Percentiles rank a stretch among this genome's conserved stretches.
Conservation (phyloP, 1,284 basidiomycete species). For the Ceratobasidium sp. region DNA sequence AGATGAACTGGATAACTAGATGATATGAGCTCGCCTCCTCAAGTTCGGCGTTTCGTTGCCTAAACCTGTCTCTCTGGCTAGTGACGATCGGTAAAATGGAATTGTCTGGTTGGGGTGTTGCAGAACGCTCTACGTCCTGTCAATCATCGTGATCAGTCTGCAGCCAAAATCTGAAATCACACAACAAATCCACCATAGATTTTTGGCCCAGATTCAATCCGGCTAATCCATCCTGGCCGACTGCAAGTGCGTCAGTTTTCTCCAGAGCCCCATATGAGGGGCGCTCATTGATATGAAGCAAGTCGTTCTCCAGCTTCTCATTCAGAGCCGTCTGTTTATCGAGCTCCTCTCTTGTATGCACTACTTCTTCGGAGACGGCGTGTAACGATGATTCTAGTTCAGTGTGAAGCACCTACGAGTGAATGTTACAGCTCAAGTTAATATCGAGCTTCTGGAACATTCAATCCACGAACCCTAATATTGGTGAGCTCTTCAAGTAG, state of each 20-base stretch:
- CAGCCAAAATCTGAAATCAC: not conserved
- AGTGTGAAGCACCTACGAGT: constrained; percentile 76
- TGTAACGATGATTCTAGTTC: constrained; percentile 79
- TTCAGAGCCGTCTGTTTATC: constrained; percentile 82
- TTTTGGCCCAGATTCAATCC: constrained; percentile 77
- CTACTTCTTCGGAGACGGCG: constrained; percentile 68
- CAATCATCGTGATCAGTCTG: constrained; percentile 1
- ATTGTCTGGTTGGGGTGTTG: constrained; percentile 65
- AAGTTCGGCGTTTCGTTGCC: constrained; percentile 93
- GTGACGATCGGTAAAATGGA: constrained; percentile 97
- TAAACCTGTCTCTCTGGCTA: constrained; percentile 93
- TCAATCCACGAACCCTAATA: constrained; percentile 71
- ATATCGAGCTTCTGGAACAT: too few species aligned
- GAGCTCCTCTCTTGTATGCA: constrained; percentile 70
- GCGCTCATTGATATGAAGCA: constrained; percentile 78
- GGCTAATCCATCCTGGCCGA: constrained; percentile 65
- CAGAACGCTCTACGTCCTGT: constrained; percentile 47
- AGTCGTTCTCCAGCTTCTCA: constrained; percentile 90
- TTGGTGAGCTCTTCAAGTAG: constrained; percentile 95
- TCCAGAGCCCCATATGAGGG: constrained; percentile 52
- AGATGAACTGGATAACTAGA: constrained; percentile 11
- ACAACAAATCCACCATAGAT: constrained; percentile 54
- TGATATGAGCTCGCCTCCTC: constrained; percentile 75
- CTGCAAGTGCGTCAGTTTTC: constrained; percentile 45
- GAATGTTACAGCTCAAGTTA: not conserved